Base-by-base conservation (phyloP, 2,329 filamentous ascomycete species). In the Xylariaceae sp. region DNA sequence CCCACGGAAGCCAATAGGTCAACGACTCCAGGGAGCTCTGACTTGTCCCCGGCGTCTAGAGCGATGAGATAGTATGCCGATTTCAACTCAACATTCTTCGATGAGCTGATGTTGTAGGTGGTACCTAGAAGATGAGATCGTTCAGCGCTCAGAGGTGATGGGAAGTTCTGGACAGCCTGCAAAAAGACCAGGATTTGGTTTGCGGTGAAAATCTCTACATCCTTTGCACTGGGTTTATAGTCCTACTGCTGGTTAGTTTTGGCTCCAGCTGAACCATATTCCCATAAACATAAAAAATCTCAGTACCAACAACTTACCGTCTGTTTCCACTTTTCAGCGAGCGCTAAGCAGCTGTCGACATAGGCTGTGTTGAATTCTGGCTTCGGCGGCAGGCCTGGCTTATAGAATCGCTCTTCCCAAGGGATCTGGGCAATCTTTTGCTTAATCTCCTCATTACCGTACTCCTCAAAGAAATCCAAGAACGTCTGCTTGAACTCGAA, bases 151-250 rank as follows among this genome's bases (percentile, higher is more conserved):
- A 97, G 79, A 0, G 86, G 80, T 2, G 79, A 77, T 3, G 81
- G 76, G 64, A 89, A 88, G 43, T 82, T 77, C 61, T 94, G 87
- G 10, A 97, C 75, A 43, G 82, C 81, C 67, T 96, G 91, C 44
- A 99, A 83, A 75, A 99, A 95, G 39, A 97, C 92, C 46, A 97
- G 86, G 60, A 89, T 85, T 71, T 99, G 94, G 72, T 96, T 96
- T 11, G 90, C 89, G 2, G 84, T 86, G 79, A 93, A 92, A 24
- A 79, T 78, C 39, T 84, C 75, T 18, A 96, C 82, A 66, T 99
- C 93, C 8, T 80, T 77, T 11, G 80, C 64, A 18, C 74, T 78
- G 1, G 94, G 92, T 53, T 80, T 75, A 72, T 90, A 87, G 40
- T 78, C 75, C 76, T 81, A 13, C 2, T 40, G 8, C 13, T 6